Percentiles rank a stretch among this genome's conserved stretches.
Conservation (phyloP, 164 flowering plant genomes). For the Stephania cephalantha region DNA sequence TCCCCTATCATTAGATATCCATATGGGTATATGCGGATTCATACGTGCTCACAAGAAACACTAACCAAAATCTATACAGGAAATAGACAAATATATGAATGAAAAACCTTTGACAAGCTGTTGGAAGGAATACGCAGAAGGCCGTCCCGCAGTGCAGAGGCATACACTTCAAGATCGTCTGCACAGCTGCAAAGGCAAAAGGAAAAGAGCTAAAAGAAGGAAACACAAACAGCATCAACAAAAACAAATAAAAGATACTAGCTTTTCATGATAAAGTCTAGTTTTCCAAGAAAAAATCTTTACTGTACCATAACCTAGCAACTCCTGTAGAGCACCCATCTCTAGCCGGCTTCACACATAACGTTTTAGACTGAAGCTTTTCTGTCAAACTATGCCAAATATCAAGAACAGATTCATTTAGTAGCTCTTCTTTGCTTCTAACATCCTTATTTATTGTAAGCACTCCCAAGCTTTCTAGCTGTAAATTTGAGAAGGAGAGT, state of each 20-base stretch:
- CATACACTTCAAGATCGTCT: constrained; percentile 59
- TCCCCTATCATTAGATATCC: too few relatives aligned
- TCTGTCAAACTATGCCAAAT: constrained; percentile 59
- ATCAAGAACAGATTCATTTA: constrained; percentile 29
- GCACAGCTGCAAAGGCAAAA: constrained; percentile 45
- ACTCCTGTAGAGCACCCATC: constrained; percentile 98
- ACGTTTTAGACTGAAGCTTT: constrained; percentile 55
- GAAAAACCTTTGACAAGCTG: constrained; percentile 69
- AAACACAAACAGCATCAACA: background rate
- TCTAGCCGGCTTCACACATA: constrained; percentile 84
- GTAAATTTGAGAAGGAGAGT: constrained; percentile 11
- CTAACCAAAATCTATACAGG: background rate
- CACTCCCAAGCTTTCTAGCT: constrained; percentile 63
- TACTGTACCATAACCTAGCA: constrained; percentile 68
- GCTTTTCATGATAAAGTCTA: background rate
- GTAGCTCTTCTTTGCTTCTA: constrained; percentile 44
- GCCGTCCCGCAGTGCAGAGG: constrained; percentile 48
- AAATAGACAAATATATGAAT: background rate
- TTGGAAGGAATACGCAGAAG: constrained; percentile 61
- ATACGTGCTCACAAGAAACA: background rate
- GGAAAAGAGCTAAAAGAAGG: constrained; percentile 1
- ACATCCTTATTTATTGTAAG: constrained; percentile 76
- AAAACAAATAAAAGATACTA: background rate
- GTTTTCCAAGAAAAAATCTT: background rate
- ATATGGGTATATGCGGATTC: too few relatives aligned